Evolutionary conservation across 1,284 basidiomycete genomes (phyloP), one percentile per base, ranked within the genome.

Genomic region (Rhodotorula sp.): DNA sequence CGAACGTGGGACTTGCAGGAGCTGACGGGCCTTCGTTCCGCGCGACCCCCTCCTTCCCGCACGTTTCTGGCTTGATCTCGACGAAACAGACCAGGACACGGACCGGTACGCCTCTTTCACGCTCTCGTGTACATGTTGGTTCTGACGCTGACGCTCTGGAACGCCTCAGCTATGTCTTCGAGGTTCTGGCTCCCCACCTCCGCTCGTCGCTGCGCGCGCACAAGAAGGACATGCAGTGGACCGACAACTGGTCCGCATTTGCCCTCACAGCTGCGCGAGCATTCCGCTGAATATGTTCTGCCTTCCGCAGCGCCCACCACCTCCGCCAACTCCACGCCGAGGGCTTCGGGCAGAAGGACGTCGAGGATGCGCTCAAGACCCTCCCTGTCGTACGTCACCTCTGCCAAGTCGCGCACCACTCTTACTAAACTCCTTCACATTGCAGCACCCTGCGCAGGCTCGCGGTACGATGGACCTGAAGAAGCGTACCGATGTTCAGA

Each of bases 401-500:
- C 57, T n/a, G 54, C 23, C 55, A 3, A 17, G 34, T 12, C 4
- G 25, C 13, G 10, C 21, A 21, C 14, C 17, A 7, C 25, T 10
- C 44, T 23, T 8, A 21, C 41, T 1, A 25, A 16, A 3, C 42
- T 13, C 21, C 46, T 21, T 9, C 13, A 14, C 7, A 25, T 61
- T n/a, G 56, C 79, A 97, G 94, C 97, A 99, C 81, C 96, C 96
- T 7, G 96, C 93, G 5, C 93, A 87, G 89, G 73, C 90, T 94
- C 49, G 93, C 87, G n/a, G 89, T 97, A 19, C 87, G 86, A 34
- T 42, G 48, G 84, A 84, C 7, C 86, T 97, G 73, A 92, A 97
- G 80, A 83, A 85, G 3, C 84, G 85, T 34, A 79, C 85, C 12
- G 81, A 80, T n/a, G 83, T 86, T 19, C 16, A 55, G 25, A 44